Percentiles rank a stretch among this genome's conserved stretches.
Conservation (phyloP, 2,329 filamentous ascomycete genomes). For the Fusarium lateritium region DNA sequence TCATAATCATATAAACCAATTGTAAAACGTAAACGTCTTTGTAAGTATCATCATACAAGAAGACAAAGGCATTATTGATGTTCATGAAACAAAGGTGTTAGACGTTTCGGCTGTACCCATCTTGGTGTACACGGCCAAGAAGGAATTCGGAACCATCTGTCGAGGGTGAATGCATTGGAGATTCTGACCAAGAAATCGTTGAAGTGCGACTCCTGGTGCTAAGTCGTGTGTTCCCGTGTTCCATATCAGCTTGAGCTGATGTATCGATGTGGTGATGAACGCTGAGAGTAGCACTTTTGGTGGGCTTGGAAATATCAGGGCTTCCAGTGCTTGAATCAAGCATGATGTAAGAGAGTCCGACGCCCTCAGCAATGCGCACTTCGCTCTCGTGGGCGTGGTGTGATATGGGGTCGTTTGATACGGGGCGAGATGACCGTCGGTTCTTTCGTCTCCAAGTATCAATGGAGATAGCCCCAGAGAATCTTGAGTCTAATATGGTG, state of each 20-base stretch:
- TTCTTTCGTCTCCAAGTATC: conserved; percentile 42
- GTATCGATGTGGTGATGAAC: conserved; percentile 36
- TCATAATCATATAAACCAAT: conserved; percentile 21
- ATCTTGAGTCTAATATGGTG: conserved; percentile 25
- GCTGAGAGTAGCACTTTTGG: not conserved
- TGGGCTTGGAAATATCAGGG: conserved; percentile 1
- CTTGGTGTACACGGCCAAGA: conserved; percentile 25
- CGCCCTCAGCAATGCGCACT: conserved; percentile 39
- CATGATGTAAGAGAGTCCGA: conserved; percentile 40
- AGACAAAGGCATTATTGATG: conserved; percentile 16
- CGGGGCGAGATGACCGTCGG: conserved; percentile 36
- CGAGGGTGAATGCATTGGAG: conserved; percentile 5
- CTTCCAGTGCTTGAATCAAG: conserved; percentile 9
- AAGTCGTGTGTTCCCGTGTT: conserved; percentile 1
- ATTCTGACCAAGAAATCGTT: conserved; percentile 35
- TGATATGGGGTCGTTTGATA: conserved; percentile 21
- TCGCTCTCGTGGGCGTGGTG: conserved; percentile 45
- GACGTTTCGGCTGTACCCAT: conserved; percentile 26
- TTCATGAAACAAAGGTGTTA: conserved; percentile 18
- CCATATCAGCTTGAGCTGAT: conserved; percentile 20
- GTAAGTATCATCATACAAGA: conserved; percentile 17
- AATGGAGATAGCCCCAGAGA: conserved; percentile 39
- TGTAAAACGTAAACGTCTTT: conserved; percentile 17
- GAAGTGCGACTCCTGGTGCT: conserved; percentile 38
- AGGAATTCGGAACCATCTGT: conserved; percentile 29